Evolutionary conservation across 176 grass and related monocot species (phyloP).

Genomic region (Paspalum notatum): DNA sequence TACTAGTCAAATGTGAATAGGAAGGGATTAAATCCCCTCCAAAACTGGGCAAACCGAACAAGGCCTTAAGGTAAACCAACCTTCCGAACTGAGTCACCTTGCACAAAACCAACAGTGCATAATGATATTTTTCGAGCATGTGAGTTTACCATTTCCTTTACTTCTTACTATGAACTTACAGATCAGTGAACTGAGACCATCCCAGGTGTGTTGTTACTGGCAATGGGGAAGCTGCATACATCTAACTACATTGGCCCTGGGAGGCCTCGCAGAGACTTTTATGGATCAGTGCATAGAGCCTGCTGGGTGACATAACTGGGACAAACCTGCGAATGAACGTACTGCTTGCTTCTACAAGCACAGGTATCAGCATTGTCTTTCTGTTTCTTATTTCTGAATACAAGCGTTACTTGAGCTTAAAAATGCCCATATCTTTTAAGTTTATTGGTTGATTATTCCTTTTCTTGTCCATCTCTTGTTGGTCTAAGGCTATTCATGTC

Average conservation of each 20-base stretch:
- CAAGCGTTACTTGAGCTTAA: constrained; percentile 24
- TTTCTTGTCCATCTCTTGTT: background rate
- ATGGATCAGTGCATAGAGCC: constrained; percentile 82
- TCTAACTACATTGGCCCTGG: constrained; percentile 83
- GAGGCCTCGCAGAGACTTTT: constrained; percentile 78
- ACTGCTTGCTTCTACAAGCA: constrained; percentile 87
- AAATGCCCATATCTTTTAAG: background rate
- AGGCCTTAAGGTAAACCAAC: background rate
- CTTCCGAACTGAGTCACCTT: background rate
- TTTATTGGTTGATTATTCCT: background rate
- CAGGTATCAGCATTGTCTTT: constrained; percentile 55
- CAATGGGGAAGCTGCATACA: constrained; percentile 69
- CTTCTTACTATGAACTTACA: background rate
- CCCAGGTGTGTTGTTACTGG: constrained; percentile 83
- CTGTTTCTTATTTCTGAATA: background rate
- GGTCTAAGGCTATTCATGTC: background rate
- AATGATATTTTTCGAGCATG: background rate
- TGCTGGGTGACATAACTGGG: constrained; percentile 92
- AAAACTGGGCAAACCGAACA: too few relatives aligned
- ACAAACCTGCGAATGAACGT: constrained; percentile 78
- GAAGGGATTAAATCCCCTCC: too few relatives aligned
- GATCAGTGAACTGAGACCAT: background rate
- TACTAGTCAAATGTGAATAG: too few relatives aligned
- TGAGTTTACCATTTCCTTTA: constrained; percentile 1
- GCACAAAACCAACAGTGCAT: background rate